phyloP scores from a whole-genome alignment of 768 basidiomycete species.

The Psilocybe cyanescens region DNA sequence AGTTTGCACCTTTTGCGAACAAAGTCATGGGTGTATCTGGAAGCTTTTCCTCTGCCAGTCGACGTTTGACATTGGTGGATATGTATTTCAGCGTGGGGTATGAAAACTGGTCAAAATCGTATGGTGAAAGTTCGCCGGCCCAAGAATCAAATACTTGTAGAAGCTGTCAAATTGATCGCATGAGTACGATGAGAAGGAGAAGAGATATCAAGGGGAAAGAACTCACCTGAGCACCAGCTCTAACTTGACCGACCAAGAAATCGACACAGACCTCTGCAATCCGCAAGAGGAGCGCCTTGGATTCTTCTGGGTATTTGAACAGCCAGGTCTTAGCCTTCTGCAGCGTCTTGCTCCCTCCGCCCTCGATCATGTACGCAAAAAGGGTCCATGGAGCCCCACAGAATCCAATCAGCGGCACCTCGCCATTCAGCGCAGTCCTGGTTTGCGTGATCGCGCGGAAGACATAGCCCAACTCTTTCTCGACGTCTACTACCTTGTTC shows the following conservation, averaged over 20 bases:
- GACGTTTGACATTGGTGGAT: constrained; percentile 63
- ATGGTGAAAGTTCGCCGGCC: constrained; percentile 89
- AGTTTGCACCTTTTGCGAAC: constrained; percentile 94
- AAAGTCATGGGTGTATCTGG: constrained; percentile 81
- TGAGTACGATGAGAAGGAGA: no score
- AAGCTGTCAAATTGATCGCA: constrained; percentile 52
- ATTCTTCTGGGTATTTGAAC: constrained; percentile 87
- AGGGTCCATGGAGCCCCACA: constrained; percentile 98
- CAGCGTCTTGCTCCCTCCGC: constrained; percentile 89
- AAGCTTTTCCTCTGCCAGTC: constrained; percentile 56
- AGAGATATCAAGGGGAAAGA: not conserved
- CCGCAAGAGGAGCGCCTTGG: constrained; percentile 71
- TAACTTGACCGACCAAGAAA: constrained; percentile 89
- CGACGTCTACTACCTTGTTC: constrained; percentile 67
- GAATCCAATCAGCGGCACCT: constrained; percentile 97
- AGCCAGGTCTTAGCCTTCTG: constrained; percentile 95
- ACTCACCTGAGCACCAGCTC: constrained; percentile 93
- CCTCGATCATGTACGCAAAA: constrained; percentile 98
- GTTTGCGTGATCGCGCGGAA: constrained; percentile 91
- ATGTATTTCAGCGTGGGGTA: constrained; percentile 80
- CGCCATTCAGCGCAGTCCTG: constrained; percentile 76
- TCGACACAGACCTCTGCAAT: constrained; percentile 92
- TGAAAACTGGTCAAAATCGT: constrained; percentile 86
- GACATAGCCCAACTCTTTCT: constrained; percentile 87
- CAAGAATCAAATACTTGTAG: constrained; percentile 98